Conservation (phyloP, 2,329 filamentous ascomycete genomes). For the Verticillium klebahnii region DNA sequence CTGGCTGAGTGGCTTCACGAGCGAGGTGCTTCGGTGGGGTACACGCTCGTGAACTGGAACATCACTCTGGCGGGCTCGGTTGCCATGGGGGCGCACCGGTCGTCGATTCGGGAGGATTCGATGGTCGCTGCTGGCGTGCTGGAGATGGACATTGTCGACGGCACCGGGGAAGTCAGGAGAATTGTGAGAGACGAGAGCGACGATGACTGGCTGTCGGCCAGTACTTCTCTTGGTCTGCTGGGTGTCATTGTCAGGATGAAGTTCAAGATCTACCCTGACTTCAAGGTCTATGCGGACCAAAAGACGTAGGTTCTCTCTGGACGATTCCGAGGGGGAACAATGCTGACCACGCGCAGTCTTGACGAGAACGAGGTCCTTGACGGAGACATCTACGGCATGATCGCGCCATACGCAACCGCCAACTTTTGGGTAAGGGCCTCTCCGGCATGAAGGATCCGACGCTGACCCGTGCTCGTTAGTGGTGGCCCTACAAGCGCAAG, state of each 20-base stretch:
- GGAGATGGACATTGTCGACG: slow-evolving; percentile 45
- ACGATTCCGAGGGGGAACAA: background rate
- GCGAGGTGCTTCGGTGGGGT: slow-evolving; percentile 40
- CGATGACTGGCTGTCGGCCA: slow-evolving; percentile 47
- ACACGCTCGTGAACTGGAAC: slow-evolving; percentile 50
- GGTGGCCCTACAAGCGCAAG: slow-evolving; percentile 46
- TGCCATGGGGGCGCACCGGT: slow-evolving; percentile 48
- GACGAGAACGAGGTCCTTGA: slow-evolving; percentile 42
- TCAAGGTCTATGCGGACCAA: slow-evolving; percentile 46
- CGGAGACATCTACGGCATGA: slow-evolving; percentile 44
- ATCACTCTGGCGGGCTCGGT: slow-evolving; percentile 45
- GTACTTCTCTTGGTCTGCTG: slow-evolving; percentile 43
- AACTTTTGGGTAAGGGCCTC: slow-evolving; percentile 39
- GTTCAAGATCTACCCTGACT: slow-evolving; percentile 45
- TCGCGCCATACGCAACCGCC: slow-evolving; percentile 44
- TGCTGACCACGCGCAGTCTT: slow-evolving; percentile 23
- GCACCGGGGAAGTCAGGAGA: slow-evolving; percentile 35
- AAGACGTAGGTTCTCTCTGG: slow-evolving; percentile 31
- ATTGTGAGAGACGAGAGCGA: slow-evolving; percentile 34
- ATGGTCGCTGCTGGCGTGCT: slow-evolving; percentile 45
- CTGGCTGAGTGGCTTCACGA: slow-evolving; percentile 45
- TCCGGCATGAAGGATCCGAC: background rate
- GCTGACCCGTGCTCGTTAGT: slow-evolving; percentile 22
- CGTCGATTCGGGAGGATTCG: slow-evolving; percentile 40
- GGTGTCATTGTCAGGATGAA: slow-evolving; percentile 43